These are phyloP conservation scores for Hamigera avellanea DNA, from an alignment of 495 filamentous ascomycete species.

Conservation along the genomic window DNA sequence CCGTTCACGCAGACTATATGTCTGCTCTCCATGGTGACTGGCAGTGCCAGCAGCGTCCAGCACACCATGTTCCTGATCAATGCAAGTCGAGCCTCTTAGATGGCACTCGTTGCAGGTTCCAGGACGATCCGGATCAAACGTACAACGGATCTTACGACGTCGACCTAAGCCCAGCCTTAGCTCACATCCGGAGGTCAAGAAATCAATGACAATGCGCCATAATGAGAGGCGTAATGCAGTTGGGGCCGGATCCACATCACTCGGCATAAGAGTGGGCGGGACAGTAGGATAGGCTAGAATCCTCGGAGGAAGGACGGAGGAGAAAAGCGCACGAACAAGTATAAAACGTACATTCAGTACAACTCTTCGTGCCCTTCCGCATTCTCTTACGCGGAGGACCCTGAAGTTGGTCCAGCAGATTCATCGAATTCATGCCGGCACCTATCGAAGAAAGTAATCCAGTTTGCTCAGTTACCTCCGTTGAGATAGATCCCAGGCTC, in stretches of 20 bases:
- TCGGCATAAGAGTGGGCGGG: neutral
- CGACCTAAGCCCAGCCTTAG: slow-evolving; percentile 15
- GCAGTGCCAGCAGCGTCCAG: slow-evolving; percentile 3
- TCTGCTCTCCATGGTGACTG: slow-evolving; percentile 12
- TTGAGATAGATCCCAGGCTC: too few species aligned
- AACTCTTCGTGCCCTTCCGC: slow-evolving; percentile 12
- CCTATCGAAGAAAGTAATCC: too few species aligned
- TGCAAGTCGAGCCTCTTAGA: slow-evolving; percentile 19
- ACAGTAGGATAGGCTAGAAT: neutral
- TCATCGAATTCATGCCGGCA: slow-evolving; percentile 5
- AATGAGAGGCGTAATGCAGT: neutral
- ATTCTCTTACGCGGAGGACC: slow-evolving; percentile 26
- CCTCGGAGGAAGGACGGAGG: neutral
- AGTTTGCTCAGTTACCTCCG: too few species aligned
- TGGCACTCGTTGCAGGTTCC: slow-evolving; percentile 27
- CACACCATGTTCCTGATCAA: slow-evolving; percentile 21
- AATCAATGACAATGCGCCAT: neutral
- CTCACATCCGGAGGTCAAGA: neutral
- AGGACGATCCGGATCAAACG: slow-evolving; percentile 15
- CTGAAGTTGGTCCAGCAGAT: slow-evolving; percentile 7
- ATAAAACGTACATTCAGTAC: slow-evolving; percentile 7
- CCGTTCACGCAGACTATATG: slow-evolving; percentile 26
- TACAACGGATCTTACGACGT: slow-evolving; percentile 31
- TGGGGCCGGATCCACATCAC: neutral
- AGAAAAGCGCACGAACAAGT: neutral